Percentiles rank a stretch among this genome's conserved stretches.
Conservation (phyloP, 108 stramenopile species). For the Ochromonas danica region DNA sequence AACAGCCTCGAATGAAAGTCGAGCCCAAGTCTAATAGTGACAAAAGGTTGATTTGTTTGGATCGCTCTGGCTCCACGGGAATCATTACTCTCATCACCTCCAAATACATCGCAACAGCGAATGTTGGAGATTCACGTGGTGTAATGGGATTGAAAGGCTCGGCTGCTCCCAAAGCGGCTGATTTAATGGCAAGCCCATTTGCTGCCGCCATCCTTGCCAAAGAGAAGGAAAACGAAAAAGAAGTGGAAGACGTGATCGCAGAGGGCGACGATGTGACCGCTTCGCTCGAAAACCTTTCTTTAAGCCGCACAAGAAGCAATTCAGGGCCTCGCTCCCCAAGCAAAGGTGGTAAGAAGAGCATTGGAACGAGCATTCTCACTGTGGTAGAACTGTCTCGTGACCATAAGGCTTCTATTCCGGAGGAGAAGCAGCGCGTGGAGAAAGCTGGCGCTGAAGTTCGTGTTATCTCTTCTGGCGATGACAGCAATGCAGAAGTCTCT, state of each 20-base stretch:
- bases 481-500: background rate
- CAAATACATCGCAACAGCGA: background rate
- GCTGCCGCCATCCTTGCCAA: too few relatives aligned
- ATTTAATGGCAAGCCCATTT: too few relatives aligned
- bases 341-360: too few relatives aligned
- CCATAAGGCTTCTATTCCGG: background rate
- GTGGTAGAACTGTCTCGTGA: background rate
- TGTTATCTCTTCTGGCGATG: background rate
- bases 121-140: conserved; percentile 24
- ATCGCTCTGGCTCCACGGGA: background rate
- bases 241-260: too few relatives aligned
- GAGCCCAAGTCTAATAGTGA: background rate
- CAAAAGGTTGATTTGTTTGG: background rate
- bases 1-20: background rate
- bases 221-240: too few relatives aligned
- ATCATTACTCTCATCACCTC: conserved; percentile 5
- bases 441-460: background rate
- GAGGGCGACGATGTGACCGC: too few relatives aligned
- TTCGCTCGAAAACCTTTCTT: too few relatives aligned
- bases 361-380: too few relatives aligned
- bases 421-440: background rate
- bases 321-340: too few relatives aligned
- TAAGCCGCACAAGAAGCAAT: too few relatives aligned
- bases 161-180: too few relatives aligned
- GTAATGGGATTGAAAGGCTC: background rate